Base-by-base conservation (phyloP, 208 protist genomes). In the Herpetomonas samuelpessoai region DNA sequence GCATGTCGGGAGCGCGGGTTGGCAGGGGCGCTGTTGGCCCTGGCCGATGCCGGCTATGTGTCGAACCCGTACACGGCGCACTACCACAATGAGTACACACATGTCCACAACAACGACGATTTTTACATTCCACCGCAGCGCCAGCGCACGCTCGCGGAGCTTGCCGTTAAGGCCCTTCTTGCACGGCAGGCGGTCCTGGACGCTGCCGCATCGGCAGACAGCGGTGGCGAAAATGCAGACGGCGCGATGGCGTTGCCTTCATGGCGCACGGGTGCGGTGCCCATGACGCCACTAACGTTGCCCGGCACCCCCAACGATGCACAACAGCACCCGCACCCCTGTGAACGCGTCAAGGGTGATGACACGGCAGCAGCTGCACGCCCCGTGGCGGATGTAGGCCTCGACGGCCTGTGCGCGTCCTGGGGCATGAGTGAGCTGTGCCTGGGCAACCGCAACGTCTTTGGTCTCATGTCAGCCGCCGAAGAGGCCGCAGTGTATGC, bases 71-170 rank as follows among this genome's bases (percentile, higher is more conserved):
- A 35, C 63, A 55, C 56, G 21, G 2, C 51, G 22, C 65, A 68
- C 64, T 72, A 76, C 71, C 71, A 68, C 66, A 53, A 76, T 24
- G 53, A 53, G 0, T 81, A 58, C 71, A 82, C 76, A 59, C 28
- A 27, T 18, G 50, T 52, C 1, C 71, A 83, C 65, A 78, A 76
- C 51, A 56, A 74, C 47, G 45, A 35, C 4, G 39, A 63, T 27
- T 76, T 76, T 22, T 68, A 71, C 62, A 39, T 70, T 25, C 22
- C 31, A 2, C n/a, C 48, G 9, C 49, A 9, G 4, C 44, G 44
- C 10, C 44, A 48, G 44, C 44, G 44, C 44, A 10, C 4, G 16
- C 44, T 48, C 44, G 44, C 44, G 10, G 44, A 48, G 44, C 44
- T 48, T 9, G 9, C 44, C 14, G 35, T 41, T 6, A 41, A 41